phyloP scores from a whole-genome alignment of 768 basidiomycete species.

The Mrakia hoshinonis region DNA sequence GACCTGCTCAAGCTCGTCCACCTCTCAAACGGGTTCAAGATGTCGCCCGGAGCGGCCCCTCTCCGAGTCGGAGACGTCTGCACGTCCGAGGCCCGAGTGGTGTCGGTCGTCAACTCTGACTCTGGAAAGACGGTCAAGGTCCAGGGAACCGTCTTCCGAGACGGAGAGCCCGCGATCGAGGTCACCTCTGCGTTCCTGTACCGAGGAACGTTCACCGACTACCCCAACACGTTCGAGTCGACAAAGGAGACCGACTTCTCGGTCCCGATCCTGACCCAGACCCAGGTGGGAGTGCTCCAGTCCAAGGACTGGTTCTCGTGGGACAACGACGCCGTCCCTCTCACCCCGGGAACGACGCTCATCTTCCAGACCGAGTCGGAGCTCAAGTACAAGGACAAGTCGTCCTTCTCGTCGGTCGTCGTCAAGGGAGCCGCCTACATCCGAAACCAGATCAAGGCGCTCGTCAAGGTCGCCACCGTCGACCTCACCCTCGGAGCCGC shows the following conservation, averaged over 20 bases:
- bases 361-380: slow-evolving; percentile 83
- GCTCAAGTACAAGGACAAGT: slow-evolving; percentile 83
- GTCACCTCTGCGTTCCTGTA: slow-evolving; percentile 94
- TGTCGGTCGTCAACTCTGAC: slow-evolving; percentile 80
- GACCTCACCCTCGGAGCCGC: slow-evolving; percentile 78
- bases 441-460: slow-evolving; percentile 74
- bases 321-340: slow-evolving; percentile 71
- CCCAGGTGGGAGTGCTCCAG: slow-evolving; percentile 77
- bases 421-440: slow-evolving; percentile 80
- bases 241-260: slow-evolving; percentile 81
- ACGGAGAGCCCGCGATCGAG: slow-evolving; percentile 74
- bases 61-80: slow-evolving; percentile 81
- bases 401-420: slow-evolving; percentile 66
- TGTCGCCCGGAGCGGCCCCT: slow-evolving; percentile 66
- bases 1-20: slow-evolving; percentile 94
- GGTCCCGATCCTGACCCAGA: slow-evolving; percentile 64
- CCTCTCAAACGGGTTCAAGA: slow-evolving; percentile 90
- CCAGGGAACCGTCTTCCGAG: slow-evolving; percentile 57
- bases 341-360: slow-evolving; percentile 69
- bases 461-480: slow-evolving; percentile 80
- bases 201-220: slow-evolving; percentile 88
- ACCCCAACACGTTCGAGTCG: slow-evolving; percentile 89
- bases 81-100: slow-evolving; percentile 76
- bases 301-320: slow-evolving; percentile 98
- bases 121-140: slow-evolving; percentile 82